Conservation (phyloP, 768 basidiomycete species). For the Naganishia friedmannii region DNA sequence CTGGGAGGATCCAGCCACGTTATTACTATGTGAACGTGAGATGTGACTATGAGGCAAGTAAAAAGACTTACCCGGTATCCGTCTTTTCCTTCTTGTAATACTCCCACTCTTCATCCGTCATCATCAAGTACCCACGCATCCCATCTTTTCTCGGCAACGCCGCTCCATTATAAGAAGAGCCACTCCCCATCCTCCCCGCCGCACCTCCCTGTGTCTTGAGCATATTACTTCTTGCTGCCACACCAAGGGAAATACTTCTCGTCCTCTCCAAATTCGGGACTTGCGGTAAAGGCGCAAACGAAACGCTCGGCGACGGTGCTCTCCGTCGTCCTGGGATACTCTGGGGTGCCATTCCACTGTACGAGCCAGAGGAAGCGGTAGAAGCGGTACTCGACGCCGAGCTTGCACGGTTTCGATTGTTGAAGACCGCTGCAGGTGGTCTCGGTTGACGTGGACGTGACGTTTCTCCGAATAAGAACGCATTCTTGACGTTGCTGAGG, state of each 20-base stretch:
- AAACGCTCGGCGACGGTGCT: constrained; percentile 29
- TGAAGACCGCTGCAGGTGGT: constrained; percentile 30
- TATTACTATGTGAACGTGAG: background rate
- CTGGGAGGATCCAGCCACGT: background rate
- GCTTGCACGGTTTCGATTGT: constrained; percentile 22
- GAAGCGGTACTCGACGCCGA: constrained; percentile 19
- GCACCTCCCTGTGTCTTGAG: constrained; percentile 36
- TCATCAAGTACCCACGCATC: constrained; percentile 32
- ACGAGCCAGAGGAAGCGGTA: constrained; percentile 9
- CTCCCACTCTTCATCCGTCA: constrained; percentile 47
- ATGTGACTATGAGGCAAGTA: background rate
- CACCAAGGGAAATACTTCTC: constrained; percentile 45
- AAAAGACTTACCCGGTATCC: constrained; percentile 16
- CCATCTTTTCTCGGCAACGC: background rate
- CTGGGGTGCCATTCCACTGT: constrained; percentile 8
- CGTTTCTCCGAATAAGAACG: constrained; percentile 7
- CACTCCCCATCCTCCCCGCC: constrained; percentile 19
- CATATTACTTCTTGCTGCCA: constrained; percentile 43
- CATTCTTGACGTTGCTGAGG: constrained; percentile 25
- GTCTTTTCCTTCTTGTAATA: constrained; percentile 40
- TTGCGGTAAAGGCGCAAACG: constrained; percentile 44
- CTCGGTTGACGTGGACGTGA: constrained; percentile 6
- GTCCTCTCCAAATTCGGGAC: constrained; percentile 42
- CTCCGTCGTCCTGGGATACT: constrained; percentile 9
- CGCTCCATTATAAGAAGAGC: background rate